Evolutionary conservation across 106 monocot species (phyloP).

Genomic region (Platanthera guangdongensis): DNA sequence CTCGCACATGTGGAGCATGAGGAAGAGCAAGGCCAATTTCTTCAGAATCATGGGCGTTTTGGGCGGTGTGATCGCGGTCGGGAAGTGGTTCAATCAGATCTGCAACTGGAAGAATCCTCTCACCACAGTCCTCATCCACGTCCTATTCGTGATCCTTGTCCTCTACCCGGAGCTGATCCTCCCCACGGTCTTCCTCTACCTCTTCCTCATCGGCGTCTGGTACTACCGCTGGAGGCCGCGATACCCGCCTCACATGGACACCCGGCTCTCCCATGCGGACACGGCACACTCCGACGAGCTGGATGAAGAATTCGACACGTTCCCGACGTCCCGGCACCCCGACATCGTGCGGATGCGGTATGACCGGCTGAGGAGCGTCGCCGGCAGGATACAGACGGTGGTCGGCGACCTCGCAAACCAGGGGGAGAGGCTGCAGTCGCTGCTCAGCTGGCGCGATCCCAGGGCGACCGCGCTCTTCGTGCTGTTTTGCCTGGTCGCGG

Average conservation of each 20-base stretch:
- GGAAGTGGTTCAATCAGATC: slow-evolving; percentile 45
- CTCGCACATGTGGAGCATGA: slow-evolving; percentile 80
- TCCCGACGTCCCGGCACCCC: slow-evolving; percentile 40
- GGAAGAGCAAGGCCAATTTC: slow-evolving; percentile 79
- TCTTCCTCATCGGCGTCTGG: slow-evolving; percentile 64
- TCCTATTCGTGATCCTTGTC: slow-evolving; percentile 51
- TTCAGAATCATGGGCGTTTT: slow-evolving; percentile 52
- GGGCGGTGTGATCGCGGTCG: slow-evolving; percentile 23
- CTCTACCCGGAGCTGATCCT: slow-evolving; percentile 65
- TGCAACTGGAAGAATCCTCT: slow-evolving; percentile 62
- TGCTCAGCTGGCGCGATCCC: slow-evolving; percentile 65
- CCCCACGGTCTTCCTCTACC: slow-evolving; percentile 62
- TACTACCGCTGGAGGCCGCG: slow-evolving; percentile 47
- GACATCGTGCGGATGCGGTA: slow-evolving; percentile 63
- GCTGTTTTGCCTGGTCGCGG: slow-evolving; percentile 37
- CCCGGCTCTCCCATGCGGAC: slow-evolving; percentile 53
- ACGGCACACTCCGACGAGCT: slow-evolving; percentile 49
- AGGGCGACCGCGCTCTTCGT: slow-evolving; percentile 56
- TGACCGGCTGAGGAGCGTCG: slow-evolving; percentile 64
- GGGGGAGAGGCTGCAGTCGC: slow-evolving; percentile 54
- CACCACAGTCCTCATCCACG: slow-evolving; percentile 56
- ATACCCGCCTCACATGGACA: slow-evolving; percentile 70
- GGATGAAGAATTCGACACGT: slow-evolving; percentile 76
- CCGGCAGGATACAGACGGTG: slow-evolving; percentile 67
- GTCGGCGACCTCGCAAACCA: slow-evolving; percentile 69